Evolutionary conservation across 2,329 filamentous ascomycete species (phyloP), one percentile per base, ranked within the genome.

Genomic region (Basipetospora chlamydospora): DNA sequence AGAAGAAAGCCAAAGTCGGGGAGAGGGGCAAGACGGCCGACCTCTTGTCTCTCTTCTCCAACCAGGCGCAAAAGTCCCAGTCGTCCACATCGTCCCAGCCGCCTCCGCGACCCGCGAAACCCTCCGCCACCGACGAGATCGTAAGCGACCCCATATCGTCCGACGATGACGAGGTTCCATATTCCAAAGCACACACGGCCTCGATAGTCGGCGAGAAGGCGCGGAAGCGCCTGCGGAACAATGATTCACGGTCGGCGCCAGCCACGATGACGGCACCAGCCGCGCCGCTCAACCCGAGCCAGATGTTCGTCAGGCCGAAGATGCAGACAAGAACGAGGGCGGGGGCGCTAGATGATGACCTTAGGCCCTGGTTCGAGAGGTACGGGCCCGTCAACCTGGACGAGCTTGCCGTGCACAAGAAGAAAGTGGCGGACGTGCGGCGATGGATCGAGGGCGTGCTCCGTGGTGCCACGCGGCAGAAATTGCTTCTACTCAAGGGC

Each of bases 401-500:
- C 12, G 88, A 96, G 58, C 63, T 98, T 31, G 88, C 81, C 0
- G 88, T 98, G 13, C 87, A 98, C 56, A 95, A 92, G 62, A 90
- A 74, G 48, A 98, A 98, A 55, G 82, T 96, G 5, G 60, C 73
- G 2, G 87, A 96, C 57, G 87, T 96, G 31, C 73, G 77, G 40
- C 67, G 61, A 40, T 96, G 90, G 87, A 61, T 98, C 23, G 73
- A 81, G 29, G 73, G 78, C 49, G 82, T 85, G 13, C 70, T 85
- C 42, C 55, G 58, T 18, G 81, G 83, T 12, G 63, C 64, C 26
- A 58, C 71, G 54, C 64, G 71, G 41, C 76, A 93, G 62, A 72
- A 81, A 41, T 52, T 95, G 39, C 67, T 95, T 39, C 66, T 98
- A 20, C 64, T 98, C 29, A 94, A 92, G 55, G 90, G 90, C 9